A percentile compares a stretch with the other conserved stretches of the same genome.
These are phyloP conservation scores for Zymoseptoria passerinii DNA, from an alignment of 2,329 filamentous ascomycete genomes.

Conservation along the genomic window DNA sequence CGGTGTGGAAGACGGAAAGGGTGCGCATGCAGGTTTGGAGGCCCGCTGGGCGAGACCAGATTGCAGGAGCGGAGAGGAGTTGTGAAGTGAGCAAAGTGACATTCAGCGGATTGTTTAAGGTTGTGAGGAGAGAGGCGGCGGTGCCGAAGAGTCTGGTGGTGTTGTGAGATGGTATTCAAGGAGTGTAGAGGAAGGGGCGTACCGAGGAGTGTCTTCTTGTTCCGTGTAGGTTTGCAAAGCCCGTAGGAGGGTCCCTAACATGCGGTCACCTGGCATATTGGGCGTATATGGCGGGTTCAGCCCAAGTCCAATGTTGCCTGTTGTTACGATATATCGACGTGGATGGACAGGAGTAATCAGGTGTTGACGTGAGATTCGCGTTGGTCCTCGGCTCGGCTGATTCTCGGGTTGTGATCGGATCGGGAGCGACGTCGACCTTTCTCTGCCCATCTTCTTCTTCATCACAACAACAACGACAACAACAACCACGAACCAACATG, in stretches of 20 bases:
- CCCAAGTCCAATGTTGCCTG: not conserved
- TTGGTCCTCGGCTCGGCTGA: not conserved
- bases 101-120: conserved; percentile 67
- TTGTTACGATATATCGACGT: not conserved
- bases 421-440: not conserved
- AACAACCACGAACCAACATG: too few relatives aligned
- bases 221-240: conserved; percentile 52
- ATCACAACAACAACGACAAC: not conserved
- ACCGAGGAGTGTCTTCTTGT: conserved; percentile 53
- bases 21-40: conserved; percentile 57
- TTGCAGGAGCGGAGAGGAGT: conserved; percentile 60
- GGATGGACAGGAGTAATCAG: not conserved
- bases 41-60: conserved; percentile 58
- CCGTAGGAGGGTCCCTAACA: conserved; percentile 59
- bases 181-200: not conserved
- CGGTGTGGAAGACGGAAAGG: conserved; percentile 64
- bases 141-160: conserved; percentile 48
- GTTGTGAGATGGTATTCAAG: conserved; percentile 7
- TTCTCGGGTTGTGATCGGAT: not conserved
- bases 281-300: not conserved
- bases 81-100: conserved; percentile 65
- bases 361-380: not conserved
- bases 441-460: not conserved
- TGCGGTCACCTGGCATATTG: conserved; percentile 56
- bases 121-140: conserved; percentile 58